These are phyloP conservation scores for Lachancea waltii DNA, from an alignment of 805 yeast genomes.

Conservation along the genomic window DNA sequence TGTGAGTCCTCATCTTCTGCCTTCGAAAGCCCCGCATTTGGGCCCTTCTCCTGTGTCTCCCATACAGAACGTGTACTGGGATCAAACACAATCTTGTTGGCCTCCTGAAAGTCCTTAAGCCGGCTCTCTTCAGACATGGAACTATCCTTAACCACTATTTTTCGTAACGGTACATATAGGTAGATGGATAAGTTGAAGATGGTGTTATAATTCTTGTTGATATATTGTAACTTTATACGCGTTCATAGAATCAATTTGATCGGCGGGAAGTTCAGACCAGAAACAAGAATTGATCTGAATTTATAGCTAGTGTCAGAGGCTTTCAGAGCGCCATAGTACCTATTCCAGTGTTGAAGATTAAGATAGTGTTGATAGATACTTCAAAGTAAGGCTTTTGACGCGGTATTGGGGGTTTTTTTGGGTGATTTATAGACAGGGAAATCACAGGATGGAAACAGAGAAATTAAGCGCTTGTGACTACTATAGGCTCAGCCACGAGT, in stretches of 20 bases:
- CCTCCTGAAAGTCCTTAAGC: slow-evolving; percentile 31
- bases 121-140: slow-evolving; percentile 30
- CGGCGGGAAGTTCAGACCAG: no score
- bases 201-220: background rate
- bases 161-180: background rate
- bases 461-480: slow-evolving; percentile 2
- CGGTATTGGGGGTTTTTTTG: background rate
- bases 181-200: background rate
- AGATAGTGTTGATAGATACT: no score
- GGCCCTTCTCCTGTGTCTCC: slow-evolving; percentile 26
- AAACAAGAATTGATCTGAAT: no score
- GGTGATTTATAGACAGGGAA: background rate
- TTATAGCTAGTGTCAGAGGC: no score
- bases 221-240: background rate
- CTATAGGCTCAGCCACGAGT: slow-evolving; percentile 24
- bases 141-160: background rate
- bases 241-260: background rate
- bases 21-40: slow-evolving; percentile 6
- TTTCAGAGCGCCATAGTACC: no score
- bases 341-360: no score
- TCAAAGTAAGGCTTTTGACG: no score
- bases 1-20: slow-evolving; percentile 34
- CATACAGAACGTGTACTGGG: slow-evolving; percentile 34
- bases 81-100: slow-evolving; percentile 32
- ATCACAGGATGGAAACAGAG: background rate